A percentile compares a stretch with the other conserved stretches of the same genome.
phyloP scores from a whole-genome alignment of 2,329 filamentous ascomycete species.

The Aspergillus proliferans region DNA sequence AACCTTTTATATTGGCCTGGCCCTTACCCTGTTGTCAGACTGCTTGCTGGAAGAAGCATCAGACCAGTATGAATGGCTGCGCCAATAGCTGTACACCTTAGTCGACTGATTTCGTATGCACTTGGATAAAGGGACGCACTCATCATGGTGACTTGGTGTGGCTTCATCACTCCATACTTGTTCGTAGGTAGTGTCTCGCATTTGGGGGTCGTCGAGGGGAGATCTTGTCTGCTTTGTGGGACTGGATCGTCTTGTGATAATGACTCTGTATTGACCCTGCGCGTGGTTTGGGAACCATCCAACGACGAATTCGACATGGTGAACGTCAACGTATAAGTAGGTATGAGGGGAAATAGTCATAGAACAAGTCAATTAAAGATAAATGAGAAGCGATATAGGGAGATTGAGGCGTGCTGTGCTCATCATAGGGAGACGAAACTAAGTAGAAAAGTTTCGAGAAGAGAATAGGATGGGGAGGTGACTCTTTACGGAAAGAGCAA shows the following conservation, averaged over 20 bases:
- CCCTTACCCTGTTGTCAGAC: conserved; percentile 21
- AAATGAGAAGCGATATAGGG: neutral
- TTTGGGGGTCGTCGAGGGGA: neutral
- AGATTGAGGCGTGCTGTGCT: too few species aligned
- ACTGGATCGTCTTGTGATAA: neutral
- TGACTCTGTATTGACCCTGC: neutral
- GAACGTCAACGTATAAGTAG: neutral
- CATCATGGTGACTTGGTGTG: conserved; percentile 7
- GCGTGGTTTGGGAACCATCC: neutral
- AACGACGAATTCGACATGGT: neutral
- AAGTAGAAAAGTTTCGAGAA: neutral
- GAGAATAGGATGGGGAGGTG: too few species aligned
- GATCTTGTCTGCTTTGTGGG: neutral
- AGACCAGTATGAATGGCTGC: conserved; percentile 26
- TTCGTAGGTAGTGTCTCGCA: neutral
- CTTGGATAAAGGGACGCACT: conserved; percentile 19
- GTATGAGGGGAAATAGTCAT: neutral
- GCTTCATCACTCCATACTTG: conserved; percentile 3
- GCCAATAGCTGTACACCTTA: conserved; percentile 19
- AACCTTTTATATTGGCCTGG: neutral
- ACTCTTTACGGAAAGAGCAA: too few species aligned
- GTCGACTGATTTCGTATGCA: conserved; percentile 19
- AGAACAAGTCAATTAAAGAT: neutral
- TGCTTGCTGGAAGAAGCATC: conserved; percentile 24
- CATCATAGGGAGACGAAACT: too few species aligned